These are phyloP conservation scores for Globisporangium nunn DNA, from an alignment of 352 stramenopile genomes.

Conservation along the genomic window DNA sequence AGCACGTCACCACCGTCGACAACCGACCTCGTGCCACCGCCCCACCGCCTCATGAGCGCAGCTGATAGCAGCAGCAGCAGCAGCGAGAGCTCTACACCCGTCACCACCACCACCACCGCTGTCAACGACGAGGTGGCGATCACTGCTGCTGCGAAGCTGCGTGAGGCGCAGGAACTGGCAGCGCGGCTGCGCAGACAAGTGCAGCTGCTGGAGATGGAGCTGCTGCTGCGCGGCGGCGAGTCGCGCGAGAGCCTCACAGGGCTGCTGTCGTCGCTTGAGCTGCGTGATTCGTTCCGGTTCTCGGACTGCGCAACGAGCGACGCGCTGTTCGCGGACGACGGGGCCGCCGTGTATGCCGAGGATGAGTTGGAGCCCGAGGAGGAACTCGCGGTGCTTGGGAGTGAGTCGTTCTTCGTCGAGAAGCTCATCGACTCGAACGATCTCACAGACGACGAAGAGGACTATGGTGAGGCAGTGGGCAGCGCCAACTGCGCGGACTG, in stretches of 20 bases:
- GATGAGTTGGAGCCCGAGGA: constrained; percentile 20
- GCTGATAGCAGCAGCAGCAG: neutral
- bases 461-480: neutral
- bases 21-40: no score
- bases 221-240: constrained; percentile 10
- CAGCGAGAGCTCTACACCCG: neutral
- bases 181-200: constrained; percentile 26
- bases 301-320: constrained; percentile 6
- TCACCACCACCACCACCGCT: neutral
- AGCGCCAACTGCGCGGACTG: constrained; percentile 8
- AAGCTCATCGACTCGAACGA: constrained; percentile 11
- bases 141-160: constrained; percentile 6
- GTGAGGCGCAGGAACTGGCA: constrained; percentile 24
- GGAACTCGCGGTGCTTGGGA: constrained; percentile 2
- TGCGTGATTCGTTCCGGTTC: constrained; percentile 7
- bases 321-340: constrained; percentile 1
- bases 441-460: constrained; percentile 23
- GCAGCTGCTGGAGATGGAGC: constrained; percentile 20
- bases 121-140: neutral
- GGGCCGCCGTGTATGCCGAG: neutral
- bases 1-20: no score
- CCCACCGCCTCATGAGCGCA: neutral
- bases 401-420: constrained; percentile 14
- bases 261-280: constrained; percentile 16
- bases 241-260: constrained; percentile 10